phyloP scores from a whole-genome alignment of 2,329 filamentous ascomycete species.

The Scedosporium aurantiacum region DNA sequence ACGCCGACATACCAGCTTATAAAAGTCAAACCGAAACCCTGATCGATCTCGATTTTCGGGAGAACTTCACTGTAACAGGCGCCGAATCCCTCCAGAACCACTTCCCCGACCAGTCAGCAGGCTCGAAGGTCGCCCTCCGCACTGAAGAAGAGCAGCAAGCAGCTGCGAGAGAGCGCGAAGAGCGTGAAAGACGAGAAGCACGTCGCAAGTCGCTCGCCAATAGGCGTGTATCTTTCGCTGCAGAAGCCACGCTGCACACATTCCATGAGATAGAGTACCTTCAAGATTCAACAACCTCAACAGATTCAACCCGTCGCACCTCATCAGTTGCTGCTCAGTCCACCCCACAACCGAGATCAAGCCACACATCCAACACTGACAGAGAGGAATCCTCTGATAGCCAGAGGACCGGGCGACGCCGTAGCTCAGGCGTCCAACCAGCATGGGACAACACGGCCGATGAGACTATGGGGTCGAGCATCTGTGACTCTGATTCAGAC shows the following conservation, averaged over 20 bases:
- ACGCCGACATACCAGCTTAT: conserved; percentile 49
- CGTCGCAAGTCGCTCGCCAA: conserved; percentile 88
- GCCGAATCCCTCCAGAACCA: conserved; percentile 29
- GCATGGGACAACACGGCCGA: conserved; percentile 56
- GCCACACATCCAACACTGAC: neutral
- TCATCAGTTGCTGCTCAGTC: conserved; percentile 43
- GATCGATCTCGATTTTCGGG: conserved; percentile 5
- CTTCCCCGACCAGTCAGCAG: conserved; percentile 17
- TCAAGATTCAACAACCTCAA: conserved; percentile 76
- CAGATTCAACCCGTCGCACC: conserved; percentile 62
- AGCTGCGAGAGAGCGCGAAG: conserved; percentile 57
- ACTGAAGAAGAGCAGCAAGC: conserved; percentile 63
- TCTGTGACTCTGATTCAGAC: conserved; percentile 60
- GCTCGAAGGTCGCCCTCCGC: conserved; percentile 51
- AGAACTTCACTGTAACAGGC: conserved; percentile 13
- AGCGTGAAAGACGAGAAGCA: conserved; percentile 69
- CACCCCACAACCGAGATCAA: neutral
- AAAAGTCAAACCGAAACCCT: conserved; percentile 3
- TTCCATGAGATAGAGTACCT: conserved; percentile 88
- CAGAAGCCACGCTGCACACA: conserved; percentile 92
- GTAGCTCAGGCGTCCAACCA: conserved; percentile 56
- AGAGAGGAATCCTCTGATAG: neutral
- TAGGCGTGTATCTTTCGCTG: conserved; percentile 89
- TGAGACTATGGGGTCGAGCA: conserved; percentile 62
- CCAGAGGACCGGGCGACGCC: conserved; percentile 23